A percentile compares a stretch with the other conserved stretches of the same genome.
Conservation (phyloP, 257 asterid genomes). For the Nicotiana otophora region DNA sequence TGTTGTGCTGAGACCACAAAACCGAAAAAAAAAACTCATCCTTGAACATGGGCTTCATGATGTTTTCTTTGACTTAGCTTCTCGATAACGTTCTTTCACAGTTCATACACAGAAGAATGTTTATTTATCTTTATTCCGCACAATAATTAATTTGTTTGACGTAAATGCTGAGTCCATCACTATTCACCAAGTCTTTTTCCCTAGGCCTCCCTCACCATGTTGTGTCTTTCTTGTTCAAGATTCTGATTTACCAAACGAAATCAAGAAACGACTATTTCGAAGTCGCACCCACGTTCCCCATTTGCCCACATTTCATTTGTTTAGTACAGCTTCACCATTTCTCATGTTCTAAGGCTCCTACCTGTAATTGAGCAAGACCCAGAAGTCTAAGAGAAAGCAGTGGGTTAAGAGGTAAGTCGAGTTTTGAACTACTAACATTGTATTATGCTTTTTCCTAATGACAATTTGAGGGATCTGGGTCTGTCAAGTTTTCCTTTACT, state of each 20-base stretch:
- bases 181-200: neutral
- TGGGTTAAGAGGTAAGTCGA: constrained; percentile 6
- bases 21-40: neutral
- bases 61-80: constrained; percentile 26
- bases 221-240: neutral
- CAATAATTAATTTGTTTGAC: constrained; percentile 10
- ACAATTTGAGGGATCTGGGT: neutral
- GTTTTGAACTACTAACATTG: neutral
- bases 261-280: constrained; percentile 13
- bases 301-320: constrained; percentile 24
- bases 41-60: constrained; percentile 30
- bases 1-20: neutral
- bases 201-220: neutral
- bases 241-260: constrained; percentile 14
- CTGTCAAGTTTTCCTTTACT: neutral
- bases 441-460: neutral
- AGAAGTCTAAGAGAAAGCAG: neutral
- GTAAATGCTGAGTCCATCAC: neutral
- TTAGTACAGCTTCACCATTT: constrained; percentile 22
- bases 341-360: constrained; percentile 21
- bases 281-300: constrained; percentile 45
- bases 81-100: constrained; percentile 20
- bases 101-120: neutral
- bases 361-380: constrained; percentile 13
- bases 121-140: neutral